Conservation (phyloP, 805 yeast species). For the Starmerella asiatica region DNA sequence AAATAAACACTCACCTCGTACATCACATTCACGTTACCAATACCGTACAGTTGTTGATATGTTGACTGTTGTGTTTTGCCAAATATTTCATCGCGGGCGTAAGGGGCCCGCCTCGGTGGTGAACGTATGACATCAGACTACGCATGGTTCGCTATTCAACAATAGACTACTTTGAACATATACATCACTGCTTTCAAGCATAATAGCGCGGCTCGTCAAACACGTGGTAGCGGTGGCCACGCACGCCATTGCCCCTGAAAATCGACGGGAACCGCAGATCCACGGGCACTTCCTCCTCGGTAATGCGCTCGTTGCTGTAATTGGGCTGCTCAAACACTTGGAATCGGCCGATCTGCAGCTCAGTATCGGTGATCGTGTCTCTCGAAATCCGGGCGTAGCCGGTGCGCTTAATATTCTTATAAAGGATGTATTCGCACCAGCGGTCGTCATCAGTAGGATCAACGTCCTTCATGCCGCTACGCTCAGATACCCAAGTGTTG, state of each 20-base stretch:
- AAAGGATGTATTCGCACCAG: slow-evolving; percentile 95
- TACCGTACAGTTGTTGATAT: no score
- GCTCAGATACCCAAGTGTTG: slow-evolving; percentile 74
- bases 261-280: slow-evolving; percentile 61
- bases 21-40: no score
- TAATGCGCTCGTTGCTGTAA: slow-evolving; percentile 45
- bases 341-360: slow-evolving; percentile 89
- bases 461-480: slow-evolving; percentile 81
- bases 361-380: slow-evolving; percentile 92
- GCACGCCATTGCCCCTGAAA: slow-evolving; percentile 80
- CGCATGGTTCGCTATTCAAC: no score
- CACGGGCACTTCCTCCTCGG: slow-evolving; percentile 43
- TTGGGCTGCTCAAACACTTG: slow-evolving; percentile 36
- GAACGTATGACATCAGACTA: no score
- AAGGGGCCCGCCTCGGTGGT: no score
- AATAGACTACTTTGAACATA: no score
- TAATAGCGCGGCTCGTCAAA: slow-evolving; percentile 85
- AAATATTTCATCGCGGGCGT: slow-evolving; percentile 1
- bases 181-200: neutral
- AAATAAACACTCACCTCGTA: no score
- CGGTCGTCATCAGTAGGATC: slow-evolving; percentile 80
- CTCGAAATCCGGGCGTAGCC: slow-evolving; percentile 92
- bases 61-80: no score
- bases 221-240: slow-evolving; percentile 89
- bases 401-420: slow-evolving; percentile 69